These are phyloP conservation scores for Puccinia coronata DNA, from an alignment of 1,284 basidiomycete species.

Conservation along the genomic window DNA sequence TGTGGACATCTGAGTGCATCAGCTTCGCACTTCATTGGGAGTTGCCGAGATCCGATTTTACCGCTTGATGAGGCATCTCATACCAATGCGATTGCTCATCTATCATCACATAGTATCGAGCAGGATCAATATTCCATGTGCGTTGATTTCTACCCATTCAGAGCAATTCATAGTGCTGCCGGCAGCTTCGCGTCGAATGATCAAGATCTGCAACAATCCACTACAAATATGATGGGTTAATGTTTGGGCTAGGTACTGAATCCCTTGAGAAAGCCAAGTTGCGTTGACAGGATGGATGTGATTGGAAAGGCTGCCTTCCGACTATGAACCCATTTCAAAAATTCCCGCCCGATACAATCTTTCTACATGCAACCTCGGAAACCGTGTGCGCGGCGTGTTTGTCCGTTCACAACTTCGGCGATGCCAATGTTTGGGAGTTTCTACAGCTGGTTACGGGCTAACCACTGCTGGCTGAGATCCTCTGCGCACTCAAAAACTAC, in stretches of 20 bases:
- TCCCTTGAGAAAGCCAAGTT: background rate
- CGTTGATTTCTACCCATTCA: too few species aligned
- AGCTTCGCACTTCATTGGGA: background rate
- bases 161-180: too few species aligned
- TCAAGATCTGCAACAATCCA: slow-evolving; percentile 23
- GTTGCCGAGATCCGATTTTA: background rate
- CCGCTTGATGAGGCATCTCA: background rate
- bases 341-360: slow-evolving; percentile 26
- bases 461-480: background rate
- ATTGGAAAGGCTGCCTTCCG: background rate
- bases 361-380: slow-evolving; percentile 9
- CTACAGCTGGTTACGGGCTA: slow-evolving; percentile 10
- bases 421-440: slow-evolving; percentile 32
- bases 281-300: background rate
- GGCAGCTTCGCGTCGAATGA: background rate
- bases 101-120: background rate
- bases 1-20: too few species aligned
- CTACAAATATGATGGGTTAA: slow-evolving; percentile 13
- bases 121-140: background rate
- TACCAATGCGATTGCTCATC: background rate
- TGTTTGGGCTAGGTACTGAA: background rate
- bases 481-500: background rate
- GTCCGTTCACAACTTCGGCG: background rate
- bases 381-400: slow-evolving; percentile 12
- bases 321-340: background rate